phyloP scores from a whole-genome alignment of 2,329 filamentous ascomycete genomes.

The Colletotrichum tropicale region DNA sequence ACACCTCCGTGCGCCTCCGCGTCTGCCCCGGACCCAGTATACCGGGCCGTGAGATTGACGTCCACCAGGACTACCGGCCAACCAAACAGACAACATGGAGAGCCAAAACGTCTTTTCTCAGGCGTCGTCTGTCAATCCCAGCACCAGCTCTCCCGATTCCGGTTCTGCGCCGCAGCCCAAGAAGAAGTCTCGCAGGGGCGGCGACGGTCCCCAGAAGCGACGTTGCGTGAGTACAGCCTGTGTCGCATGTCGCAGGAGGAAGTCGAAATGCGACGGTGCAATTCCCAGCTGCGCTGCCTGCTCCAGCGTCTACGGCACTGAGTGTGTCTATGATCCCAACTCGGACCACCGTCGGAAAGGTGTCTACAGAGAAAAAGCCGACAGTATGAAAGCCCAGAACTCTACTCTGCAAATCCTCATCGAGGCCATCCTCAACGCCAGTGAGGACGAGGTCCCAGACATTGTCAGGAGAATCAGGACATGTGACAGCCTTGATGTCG shows the following conservation, averaged over 20 bases:
- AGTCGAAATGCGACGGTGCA: conserved; percentile 91
- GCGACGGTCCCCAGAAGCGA: conserved; percentile 64
- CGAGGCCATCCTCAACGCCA: conserved; percentile 88
- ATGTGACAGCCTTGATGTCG: conserved; percentile 70
- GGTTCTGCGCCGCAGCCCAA: conserved; percentile 15
- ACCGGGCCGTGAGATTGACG: neutral
- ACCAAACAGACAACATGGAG: neutral
- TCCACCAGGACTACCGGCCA: neutral
- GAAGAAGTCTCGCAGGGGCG: conserved; percentile 57
- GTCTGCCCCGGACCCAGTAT: neutral
- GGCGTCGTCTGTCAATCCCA: neutral
- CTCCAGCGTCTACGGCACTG: conserved; percentile 87
- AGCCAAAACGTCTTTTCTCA: neutral
- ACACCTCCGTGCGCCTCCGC: conserved; percentile 10
- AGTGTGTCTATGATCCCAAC: conserved; percentile 94
- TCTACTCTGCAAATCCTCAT: conserved; percentile 92
- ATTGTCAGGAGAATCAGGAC: conserved; percentile 88
- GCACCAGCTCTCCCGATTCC: neutral
- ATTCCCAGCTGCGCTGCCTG: conserved; percentile 94
- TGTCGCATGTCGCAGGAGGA: conserved; percentile 78
- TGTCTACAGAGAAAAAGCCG: conserved; percentile 93
- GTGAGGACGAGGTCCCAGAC: conserved; percentile 82
- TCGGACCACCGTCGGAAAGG: conserved; percentile 96
- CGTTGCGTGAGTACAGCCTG: conserved; percentile 86
- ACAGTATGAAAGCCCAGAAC: conserved; percentile 84